Percentiles rank a stretch among this genome's conserved stretches.
These are phyloP conservation scores for Calonectria pseudoreteaudii DNA, from an alignment of 2,329 filamentous ascomycete species.

Conservation along the genomic window DNA sequence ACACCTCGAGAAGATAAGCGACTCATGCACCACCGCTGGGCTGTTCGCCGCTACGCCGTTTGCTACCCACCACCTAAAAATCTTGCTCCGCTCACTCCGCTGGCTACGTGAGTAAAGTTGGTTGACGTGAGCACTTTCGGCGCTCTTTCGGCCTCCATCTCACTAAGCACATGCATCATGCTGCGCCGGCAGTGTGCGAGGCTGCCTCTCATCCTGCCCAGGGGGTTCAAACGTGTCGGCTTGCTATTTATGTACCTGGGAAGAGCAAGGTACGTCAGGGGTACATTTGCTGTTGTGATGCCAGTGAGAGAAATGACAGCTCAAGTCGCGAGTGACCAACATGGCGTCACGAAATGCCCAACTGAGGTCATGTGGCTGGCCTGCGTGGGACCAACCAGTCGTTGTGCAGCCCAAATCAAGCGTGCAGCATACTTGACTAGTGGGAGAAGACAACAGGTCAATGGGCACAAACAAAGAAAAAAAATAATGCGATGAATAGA, in stretches of 20 bases:
- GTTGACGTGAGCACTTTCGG: constrained; percentile 25
- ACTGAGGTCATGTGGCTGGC: constrained; percentile 42
- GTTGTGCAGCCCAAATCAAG: constrained; percentile 6
- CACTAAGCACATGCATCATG: constrained; percentile 29
- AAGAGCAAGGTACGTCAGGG: constrained; percentile 5
- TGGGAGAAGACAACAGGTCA: not conserved
- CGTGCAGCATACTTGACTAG: not conserved
- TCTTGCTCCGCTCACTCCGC: not conserved
- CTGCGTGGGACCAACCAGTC: constrained; percentile 24
- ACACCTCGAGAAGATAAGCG: constrained; percentile 24
- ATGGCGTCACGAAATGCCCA: constrained; percentile 45
- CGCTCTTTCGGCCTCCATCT: constrained; percentile 16
- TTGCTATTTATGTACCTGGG: constrained; percentile 25
- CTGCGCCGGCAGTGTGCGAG: not conserved
- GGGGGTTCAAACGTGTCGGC: not conserved
- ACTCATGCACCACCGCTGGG: constrained; percentile 20
- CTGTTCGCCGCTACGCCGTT: constrained; percentile 32
- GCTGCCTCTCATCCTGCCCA: not conserved
- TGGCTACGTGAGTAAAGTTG: not conserved
- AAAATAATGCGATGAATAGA: not conserved
- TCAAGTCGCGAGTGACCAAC: constrained; percentile 38
- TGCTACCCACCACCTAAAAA: constrained; percentile 5
- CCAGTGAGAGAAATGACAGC: constrained; percentile 25
- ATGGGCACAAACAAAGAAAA: not conserved
- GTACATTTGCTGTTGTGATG: constrained; percentile 27